Percentiles rank a stretch among this genome's conserved stretches.
phyloP scores from a whole-genome alignment of 2,329 filamentous ascomycete species.

The Amphichorda felina region DNA sequence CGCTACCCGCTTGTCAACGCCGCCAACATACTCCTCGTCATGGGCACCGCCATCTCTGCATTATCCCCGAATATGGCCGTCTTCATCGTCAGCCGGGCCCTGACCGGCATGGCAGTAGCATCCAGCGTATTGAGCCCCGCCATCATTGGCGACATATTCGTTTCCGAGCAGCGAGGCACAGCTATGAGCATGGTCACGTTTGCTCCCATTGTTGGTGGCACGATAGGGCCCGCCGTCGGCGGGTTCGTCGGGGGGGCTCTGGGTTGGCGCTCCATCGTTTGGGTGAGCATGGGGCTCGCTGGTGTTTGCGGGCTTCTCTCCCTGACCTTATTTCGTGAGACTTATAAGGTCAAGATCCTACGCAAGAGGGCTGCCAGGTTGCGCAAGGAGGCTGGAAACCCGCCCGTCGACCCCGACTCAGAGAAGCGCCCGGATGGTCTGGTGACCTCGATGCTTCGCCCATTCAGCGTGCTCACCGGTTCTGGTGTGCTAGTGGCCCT shows the following conservation, averaged over 20 bases:
- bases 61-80: conserved; percentile 29
- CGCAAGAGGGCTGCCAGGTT: conserved; percentile 10
- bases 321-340: conserved; percentile 42
- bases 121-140: conserved; percentile 53
- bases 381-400: conserved; percentile 12
- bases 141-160: conserved; percentile 52
- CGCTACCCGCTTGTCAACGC: conserved; percentile 41
- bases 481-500: conserved; percentile 36
- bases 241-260: conserved; percentile 39
- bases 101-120: conserved; percentile 51
- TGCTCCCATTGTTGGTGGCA: conserved; percentile 46
- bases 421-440: no score
- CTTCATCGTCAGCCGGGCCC: conserved; percentile 39
- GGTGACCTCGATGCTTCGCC: neutral
- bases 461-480: conserved; percentile 11
- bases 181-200: conserved; percentile 46
- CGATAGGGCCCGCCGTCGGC: conserved; percentile 41
- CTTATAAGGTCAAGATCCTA: conserved; percentile 47
- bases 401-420: no score
- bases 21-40: conserved; percentile 38
- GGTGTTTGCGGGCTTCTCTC: conserved; percentile 36
- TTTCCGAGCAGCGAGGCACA: conserved; percentile 40
- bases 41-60: conserved; percentile 33
- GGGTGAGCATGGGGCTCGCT: conserved; percentile 35
- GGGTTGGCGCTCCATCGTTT: conserved; percentile 43